Base-by-base conservation (phyloP, 148 eudicot genomes). In the Vaccinium corymbosum region DNA sequence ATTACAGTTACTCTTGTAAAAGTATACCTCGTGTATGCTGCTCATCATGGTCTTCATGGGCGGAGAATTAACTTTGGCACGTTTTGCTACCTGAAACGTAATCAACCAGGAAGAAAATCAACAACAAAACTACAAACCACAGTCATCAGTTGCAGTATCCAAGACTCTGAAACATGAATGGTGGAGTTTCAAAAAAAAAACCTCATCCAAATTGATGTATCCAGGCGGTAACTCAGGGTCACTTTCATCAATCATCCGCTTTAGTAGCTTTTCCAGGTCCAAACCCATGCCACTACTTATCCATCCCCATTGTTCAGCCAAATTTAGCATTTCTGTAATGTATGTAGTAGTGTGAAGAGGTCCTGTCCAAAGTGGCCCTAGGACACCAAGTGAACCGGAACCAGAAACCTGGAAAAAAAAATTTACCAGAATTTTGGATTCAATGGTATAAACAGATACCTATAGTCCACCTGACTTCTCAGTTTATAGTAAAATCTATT, bases 351-450 rank as follows among this genome's bases (percentile, higher is more conserved):
- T 85, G 85, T 95, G 99, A 81, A 97, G 95, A 77, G 96, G 96
- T 78, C 99, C 99, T 20, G 96, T 97, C 98, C 98, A 97, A 42
- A 97, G 93, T 17, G 99, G 99, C 52, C 99, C 98, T 27, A 98
- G 91, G 83, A 97, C 93, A 73, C 90, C 85, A 66, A 85, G 89
- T 64, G 97, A 90, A 75, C 88, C 79, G 27, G 90, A 85, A 73
- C 88, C 79, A 35, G 90, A 85, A 76, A 81, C 89, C 97, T 93
- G 94, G 81, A 86, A 87, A 76, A 73, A 75, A 62, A 76, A 46
- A 32, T 3, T 42, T n/a, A 20, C 27, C 61, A 32, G 35, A 53
- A 84, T 59, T 71, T 27, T 62, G 85, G 22, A 84, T 32, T 25
- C 29, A 22, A 10, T 64, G 29, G 71, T 22, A 62, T 3, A 72